A percentile compares a stretch with the other conserved stretches of the same genome.
These are phyloP conservation scores for Chionographis japonica DNA, from an alignment of 106 monocot genomes.

Conservation along the genomic window DNA sequence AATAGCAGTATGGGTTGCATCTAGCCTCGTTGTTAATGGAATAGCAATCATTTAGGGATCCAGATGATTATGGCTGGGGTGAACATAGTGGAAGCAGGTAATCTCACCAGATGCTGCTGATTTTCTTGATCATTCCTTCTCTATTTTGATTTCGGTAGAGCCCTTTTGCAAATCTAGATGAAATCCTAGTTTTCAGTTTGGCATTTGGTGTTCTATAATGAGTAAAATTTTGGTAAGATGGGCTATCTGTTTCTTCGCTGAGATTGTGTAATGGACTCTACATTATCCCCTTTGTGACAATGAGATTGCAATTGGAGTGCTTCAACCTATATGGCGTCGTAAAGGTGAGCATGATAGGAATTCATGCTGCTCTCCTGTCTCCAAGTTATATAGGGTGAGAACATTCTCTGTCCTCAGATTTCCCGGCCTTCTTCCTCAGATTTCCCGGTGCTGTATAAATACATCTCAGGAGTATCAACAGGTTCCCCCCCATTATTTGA, in stretches of 20 bases:
- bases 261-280: not conserved
- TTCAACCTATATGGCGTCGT: conserved; percentile 2
- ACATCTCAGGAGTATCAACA: conserved; percentile 29
- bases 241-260: not conserved
- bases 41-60: not conserved
- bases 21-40: not conserved
- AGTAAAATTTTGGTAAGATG: conserved; percentile 3
- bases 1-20: conserved; percentile 6
- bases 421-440: conserved; percentile 1
- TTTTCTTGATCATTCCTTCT: not conserved
- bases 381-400: conserved; percentile 14
- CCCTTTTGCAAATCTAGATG: conserved; percentile 5
- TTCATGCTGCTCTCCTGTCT: not conserved
- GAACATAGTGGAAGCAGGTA: conserved; percentile 7
- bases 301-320: not conserved
- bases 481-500: conserved; percentile 20
- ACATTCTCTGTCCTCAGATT: not conserved
- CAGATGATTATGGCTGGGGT: not conserved
- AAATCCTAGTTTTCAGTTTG: not conserved
- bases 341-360: conserved; percentile 10
- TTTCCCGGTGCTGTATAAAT: conserved; percentile 3
- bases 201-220: not conserved
- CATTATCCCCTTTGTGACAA: not conserved
- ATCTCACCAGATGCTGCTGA: not conserved
- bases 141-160: not conserved